Base-by-base conservation (phyloP, 2,329 filamentous ascomycete species). In the Mycosphaerella arachidis region DNA sequence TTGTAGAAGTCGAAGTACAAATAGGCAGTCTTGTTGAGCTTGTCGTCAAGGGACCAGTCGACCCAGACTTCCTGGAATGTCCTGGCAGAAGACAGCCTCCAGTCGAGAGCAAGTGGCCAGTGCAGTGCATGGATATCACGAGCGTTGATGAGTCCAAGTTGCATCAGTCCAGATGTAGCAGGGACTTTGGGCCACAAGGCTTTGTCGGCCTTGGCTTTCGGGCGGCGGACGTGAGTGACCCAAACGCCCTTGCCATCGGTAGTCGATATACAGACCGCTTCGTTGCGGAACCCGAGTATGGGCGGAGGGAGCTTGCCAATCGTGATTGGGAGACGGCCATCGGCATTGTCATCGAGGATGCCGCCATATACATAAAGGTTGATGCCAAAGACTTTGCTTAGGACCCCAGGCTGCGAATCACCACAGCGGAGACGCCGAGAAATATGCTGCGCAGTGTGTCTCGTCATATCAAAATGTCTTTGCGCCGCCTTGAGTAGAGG, bases 1-100 rank as follows among this genome's bases (percentile, higher is more conserved):
- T 78, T 78, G 68, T 78, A 78, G 55, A 77, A 76, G 55, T 77
- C 70, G 57, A 76, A 78, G 64, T 76, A 74, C n/a, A 78, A 62
- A 56, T 76, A 77, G 0, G 76, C 76, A 6, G 73, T 66, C 16
- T 67, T 69, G 43, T 68, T 68, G 18, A 63, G 57, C 10, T 67
- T 63, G 8, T 67, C 66, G 35, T 72, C 70, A 9, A 64, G 58
- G 13, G 66, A 69, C 45, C 74, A 74, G 30, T 77, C 75, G 12
- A 78, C 66, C 71, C 72, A 77, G 18, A 77, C 68, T 48, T 78
- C 76, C 61, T 77, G 76, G 46, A 75, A 72, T 1, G 76, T 77
- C 18, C 56, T 63, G 24, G 68, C 61, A 4, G 66, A 29, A 4
- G 70, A 65, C 30, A 65, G 67, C 1, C 69, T 63, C 69, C 74